Base-by-base conservation (phyloP, 2,329 filamentous ascomycete genomes). In the Cercospora sojina region DNA sequence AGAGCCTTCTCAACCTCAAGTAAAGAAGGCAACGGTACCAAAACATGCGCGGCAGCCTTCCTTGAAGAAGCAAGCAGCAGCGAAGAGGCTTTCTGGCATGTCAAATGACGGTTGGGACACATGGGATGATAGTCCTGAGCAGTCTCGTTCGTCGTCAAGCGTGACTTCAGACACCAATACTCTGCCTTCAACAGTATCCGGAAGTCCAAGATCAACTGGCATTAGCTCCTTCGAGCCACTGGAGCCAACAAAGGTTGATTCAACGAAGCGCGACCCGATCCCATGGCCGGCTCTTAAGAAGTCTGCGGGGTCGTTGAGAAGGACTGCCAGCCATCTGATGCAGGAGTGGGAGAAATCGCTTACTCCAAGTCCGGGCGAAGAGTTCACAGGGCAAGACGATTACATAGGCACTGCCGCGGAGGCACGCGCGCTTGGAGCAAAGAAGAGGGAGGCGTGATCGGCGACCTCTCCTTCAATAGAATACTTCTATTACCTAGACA, bases 261-360 rank as follows among this genome's bases (percentile, higher is more conserved):
- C 59, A 13, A 57, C 78, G 60, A 81, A 80, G 59, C 73, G 76
- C 62, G 77, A 79, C 64, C 79, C 81, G 2, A 78, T 84, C 7
- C 80, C 90, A 29, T 92, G 91, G 80, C 88, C 89, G 58, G 86
- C 90, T 57, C 84, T 96, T 64, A 89, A 88, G 75, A 88, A 89
- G 70, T 71, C 68, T 3, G 63, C 80, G 93, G 88, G 88, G 71
- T 93, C 92, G 73, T 81, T 97, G 72, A 91, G 92, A 76, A 86
- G 88, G 41, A 94, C 91, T 0, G 91, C 93, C n/a, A 91, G 89
- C 38, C 91, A 90, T 69, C 83, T 97, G 65, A 92, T 97, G 87
- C 90, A 89, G 70, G 93, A 97, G 76, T 96, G 92, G 91, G 94
- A 98, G 81, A 91, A 88, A 78, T 91, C 87, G 71, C 81, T 93